Conservation (phyloP, 169 alveolate genomes). For the Toxoplasma gondii region DNA sequence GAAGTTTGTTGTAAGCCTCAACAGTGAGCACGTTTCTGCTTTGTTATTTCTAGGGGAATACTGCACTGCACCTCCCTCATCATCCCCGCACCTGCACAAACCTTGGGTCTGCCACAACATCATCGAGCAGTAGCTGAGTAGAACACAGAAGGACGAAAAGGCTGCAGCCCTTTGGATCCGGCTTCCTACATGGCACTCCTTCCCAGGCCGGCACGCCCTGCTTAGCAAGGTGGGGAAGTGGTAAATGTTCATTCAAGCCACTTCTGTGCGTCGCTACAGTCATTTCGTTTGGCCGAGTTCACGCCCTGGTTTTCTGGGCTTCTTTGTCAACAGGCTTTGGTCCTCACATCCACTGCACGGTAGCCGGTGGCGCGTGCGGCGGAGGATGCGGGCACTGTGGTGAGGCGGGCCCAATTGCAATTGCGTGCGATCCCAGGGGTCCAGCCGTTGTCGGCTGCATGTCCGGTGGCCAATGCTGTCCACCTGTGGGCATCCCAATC, state of each 20-base stretch:
- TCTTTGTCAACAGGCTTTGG: background rate
- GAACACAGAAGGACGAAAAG: too few species aligned
- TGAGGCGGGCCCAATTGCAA: background rate
- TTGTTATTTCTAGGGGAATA: too few species aligned
- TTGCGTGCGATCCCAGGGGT: constrained; percentile 16
- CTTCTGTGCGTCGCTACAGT: too few species aligned
- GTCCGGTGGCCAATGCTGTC: background rate
- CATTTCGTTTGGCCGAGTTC: too few species aligned
- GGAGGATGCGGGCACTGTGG: constrained; percentile 17
- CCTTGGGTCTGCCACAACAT: background rate
- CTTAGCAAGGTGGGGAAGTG: too few species aligned
- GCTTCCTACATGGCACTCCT: too few species aligned
- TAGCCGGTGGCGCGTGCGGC: background rate
- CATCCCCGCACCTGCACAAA: background rate
- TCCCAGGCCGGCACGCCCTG: too few species aligned
- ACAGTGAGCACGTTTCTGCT: background rate
- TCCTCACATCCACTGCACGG: background rate
- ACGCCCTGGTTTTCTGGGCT: too few species aligned
- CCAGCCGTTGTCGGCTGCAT: background rate
- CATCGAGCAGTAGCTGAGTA: background rate
- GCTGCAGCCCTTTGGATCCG: too few species aligned
- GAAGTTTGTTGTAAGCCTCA: background rate
- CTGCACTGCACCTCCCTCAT: too few species aligned
- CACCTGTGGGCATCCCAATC: constrained; percentile 3
- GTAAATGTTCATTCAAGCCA: too few species aligned